A percentile compares a stretch with the other conserved stretches of the same genome.
These are phyloP conservation scores for Monascus ruber DNA, from an alignment of 2,329 filamentous ascomycete species.

Conservation along the genomic window DNA sequence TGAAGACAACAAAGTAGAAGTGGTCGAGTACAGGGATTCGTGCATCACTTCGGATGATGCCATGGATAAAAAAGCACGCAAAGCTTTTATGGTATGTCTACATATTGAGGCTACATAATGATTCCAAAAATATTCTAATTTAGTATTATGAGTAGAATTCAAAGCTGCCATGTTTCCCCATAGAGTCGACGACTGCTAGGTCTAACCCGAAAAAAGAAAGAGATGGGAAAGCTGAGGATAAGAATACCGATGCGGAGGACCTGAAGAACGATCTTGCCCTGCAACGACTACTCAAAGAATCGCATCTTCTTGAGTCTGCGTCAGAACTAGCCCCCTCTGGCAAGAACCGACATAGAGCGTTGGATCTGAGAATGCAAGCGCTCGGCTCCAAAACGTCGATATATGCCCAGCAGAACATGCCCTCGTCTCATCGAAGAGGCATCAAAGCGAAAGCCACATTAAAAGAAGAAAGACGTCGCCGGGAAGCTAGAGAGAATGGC, in stretches of 20 bases:
- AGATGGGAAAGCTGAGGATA: slow-evolving; percentile 40
- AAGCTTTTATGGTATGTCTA: slow-evolving; percentile 60
- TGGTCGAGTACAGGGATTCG: slow-evolving; percentile 50
- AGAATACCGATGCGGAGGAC: slow-evolving; percentile 52
- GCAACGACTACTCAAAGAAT: slow-evolving; percentile 82
- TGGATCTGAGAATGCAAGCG: slow-evolving; percentile 71
- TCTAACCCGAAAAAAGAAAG: slow-evolving; percentile 13
- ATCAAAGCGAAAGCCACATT: slow-evolving; percentile 56
- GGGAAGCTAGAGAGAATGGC: slow-evolving; percentile 79
- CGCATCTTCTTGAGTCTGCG: slow-evolving; percentile 63
- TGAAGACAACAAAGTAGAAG: slow-evolving; percentile 38
- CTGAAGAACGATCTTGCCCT: slow-evolving; percentile 87
- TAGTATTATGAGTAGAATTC: slow-evolving; percentile 15
- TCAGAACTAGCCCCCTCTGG: slow-evolving; percentile 49
- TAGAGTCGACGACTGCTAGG: slow-evolving; percentile 8
- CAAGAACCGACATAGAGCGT: slow-evolving; percentile 65
- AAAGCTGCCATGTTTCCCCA: slow-evolving; percentile 38
- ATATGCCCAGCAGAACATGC: slow-evolving; percentile 74
- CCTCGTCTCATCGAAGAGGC: slow-evolving; percentile 75
- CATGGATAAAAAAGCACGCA: slow-evolving; percentile 59
- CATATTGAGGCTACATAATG: neutral
- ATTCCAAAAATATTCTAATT: slow-evolving; percentile 4
- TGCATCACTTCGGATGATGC: slow-evolving; percentile 26
- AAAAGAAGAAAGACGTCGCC: slow-evolving; percentile 59
- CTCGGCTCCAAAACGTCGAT: slow-evolving; percentile 69